Conservation (phyloP, 441 rosid species). For the Pelargonium citronellum region DNA sequence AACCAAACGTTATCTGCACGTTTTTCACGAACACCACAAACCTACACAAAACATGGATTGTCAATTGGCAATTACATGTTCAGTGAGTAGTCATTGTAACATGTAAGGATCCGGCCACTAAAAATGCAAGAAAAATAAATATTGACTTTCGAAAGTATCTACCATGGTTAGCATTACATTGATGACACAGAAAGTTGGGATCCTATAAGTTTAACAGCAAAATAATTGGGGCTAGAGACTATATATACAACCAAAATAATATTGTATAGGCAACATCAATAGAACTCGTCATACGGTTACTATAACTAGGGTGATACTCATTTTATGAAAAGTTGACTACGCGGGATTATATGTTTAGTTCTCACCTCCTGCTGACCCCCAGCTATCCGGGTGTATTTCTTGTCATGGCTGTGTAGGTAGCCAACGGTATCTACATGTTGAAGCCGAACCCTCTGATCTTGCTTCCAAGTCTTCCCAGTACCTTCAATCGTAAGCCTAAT, state of each 20-base stretch:
- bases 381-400: constrained; percentile 85
- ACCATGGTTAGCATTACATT: too few species aligned
- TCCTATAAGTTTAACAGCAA: too few species aligned
- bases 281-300: too few species aligned
- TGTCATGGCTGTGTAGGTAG: constrained; percentile 90
- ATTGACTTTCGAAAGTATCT: too few species aligned
- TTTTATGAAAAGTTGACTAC: background rate
- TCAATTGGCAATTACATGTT: background rate
- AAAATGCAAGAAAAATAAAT: too few species aligned
- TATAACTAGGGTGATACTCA: too few species aligned
- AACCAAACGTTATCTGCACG: constrained; percentile 83
- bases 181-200: too few species aligned
- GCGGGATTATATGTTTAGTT: background rate
- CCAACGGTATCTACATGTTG: constrained; percentile 93
- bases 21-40: constrained; percentile 80
- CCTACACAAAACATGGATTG: constrained; percentile 38
- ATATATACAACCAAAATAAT: too few species aligned
- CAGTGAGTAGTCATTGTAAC: constrained; percentile 6
- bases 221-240: too few species aligned
- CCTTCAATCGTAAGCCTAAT: constrained; percentile 85
- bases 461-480: constrained; percentile 87
- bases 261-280: too few species aligned
- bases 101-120: background rate
- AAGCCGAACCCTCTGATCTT: constrained; percentile 78
- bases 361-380: constrained; percentile 99